phyloP scores from a whole-genome alignment of 2,329 filamentous ascomycete genomes.

The Albifimbria verrucaria region DNA sequence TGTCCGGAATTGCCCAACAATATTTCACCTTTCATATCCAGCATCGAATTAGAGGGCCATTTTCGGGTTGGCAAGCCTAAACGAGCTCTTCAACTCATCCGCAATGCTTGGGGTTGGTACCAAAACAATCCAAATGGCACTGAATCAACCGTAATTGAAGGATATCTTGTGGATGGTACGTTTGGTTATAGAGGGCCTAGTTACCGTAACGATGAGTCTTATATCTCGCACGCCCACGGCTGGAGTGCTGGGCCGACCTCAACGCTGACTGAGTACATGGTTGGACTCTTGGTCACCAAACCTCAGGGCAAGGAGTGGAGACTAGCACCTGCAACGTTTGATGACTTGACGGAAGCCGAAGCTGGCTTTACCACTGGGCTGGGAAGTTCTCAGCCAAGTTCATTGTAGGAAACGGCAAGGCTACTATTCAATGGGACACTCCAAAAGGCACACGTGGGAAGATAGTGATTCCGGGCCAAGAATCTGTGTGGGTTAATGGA shows the following conservation, averaged over 20 bases:
- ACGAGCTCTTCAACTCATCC: conserved; percentile 54
- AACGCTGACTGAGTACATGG: conserved; percentile 39
- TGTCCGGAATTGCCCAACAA: conserved; percentile 55
- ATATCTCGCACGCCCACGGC: conserved; percentile 47
- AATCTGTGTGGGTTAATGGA: background rate
- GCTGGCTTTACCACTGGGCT: background rate
- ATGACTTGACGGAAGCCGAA: background rate
- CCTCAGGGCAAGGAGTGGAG: background rate
- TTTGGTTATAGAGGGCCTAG: conserved; percentile 56
- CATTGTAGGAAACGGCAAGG: background rate
- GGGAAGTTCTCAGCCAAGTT: background rate
- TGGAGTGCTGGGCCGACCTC: conserved; percentile 47
- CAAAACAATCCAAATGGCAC: conserved; percentile 55
- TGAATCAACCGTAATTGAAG: conserved; percentile 56
- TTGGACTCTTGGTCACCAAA: conserved; percentile 29
- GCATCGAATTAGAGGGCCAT: conserved; percentile 58
- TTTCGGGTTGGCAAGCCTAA: conserved; percentile 41
- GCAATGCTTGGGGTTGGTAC: conserved; percentile 59
- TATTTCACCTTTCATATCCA: conserved; percentile 55
- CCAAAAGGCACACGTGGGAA: background rate
- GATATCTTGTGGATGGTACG: conserved; percentile 51
- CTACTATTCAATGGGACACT: background rate
- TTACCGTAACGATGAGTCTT: conserved; percentile 44
- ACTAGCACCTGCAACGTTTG: background rate
- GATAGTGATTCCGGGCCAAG: background rate